A percentile compares a stretch with the other conserved stretches of the same genome.
phyloP scores from a whole-genome alignment of 2,329 filamentous ascomycete genomes.

The Hymenoscyphus albidus region DNA sequence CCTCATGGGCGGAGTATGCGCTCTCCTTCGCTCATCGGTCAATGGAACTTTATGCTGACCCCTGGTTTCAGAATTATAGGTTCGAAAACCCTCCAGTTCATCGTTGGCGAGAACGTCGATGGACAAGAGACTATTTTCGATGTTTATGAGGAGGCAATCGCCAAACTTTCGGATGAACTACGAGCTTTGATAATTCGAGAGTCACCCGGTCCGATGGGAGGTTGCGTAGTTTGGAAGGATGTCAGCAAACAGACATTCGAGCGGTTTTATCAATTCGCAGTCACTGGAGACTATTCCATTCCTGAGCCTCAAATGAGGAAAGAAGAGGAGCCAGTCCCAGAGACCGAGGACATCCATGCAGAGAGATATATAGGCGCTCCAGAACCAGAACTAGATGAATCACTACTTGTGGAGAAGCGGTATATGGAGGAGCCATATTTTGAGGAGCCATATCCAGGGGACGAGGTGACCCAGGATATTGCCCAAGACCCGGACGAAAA shows the following conservation, averaged over 20 bases:
- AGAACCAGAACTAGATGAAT: not conserved
- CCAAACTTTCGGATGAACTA: conserved; percentile 21
- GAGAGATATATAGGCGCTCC: not conserved
- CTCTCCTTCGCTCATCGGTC: too few species aligned
- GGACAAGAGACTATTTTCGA: conserved; percentile 15
- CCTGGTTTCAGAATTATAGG: conserved; percentile 19
- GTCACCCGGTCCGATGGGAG: conserved; percentile 2
- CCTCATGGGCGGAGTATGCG: too few species aligned
- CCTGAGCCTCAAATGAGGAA: conserved; percentile 13
- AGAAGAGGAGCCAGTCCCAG: not conserved
- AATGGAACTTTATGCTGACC: too few species aligned
- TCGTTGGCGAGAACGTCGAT: conserved; percentile 20
- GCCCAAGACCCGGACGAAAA: too few species aligned
- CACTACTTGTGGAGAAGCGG: not conserved
- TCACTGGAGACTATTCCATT: conserved; percentile 25
- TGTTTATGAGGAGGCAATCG: conserved; percentile 24
- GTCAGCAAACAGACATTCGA: conserved; percentile 24
- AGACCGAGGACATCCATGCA: not conserved
- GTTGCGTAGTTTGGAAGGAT: conserved; percentile 18
- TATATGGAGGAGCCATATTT: not conserved
- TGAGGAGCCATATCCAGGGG: not conserved
- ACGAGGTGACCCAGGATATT: not conserved
- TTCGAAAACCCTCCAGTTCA: conserved; percentile 24
- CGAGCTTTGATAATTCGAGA: conserved; percentile 11
- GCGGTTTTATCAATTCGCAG: conserved; percentile 25